Evolutionary conservation across 495 filamentous ascomycete species (phyloP), one percentile per base, ranked within the genome.

Genomic region (Tuber aestivum): DNA sequence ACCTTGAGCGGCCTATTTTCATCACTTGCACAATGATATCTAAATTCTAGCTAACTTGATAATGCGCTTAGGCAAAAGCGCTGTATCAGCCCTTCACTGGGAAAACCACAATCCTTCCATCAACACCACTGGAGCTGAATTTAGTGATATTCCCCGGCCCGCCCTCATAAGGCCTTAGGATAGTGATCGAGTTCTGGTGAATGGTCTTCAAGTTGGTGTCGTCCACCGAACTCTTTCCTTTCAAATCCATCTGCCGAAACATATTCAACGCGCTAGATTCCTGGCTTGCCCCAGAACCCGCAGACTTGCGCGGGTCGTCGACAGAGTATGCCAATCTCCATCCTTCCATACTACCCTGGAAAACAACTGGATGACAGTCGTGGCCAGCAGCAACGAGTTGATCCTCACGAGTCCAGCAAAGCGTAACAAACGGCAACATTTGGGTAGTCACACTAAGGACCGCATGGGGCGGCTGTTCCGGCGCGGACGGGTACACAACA

Each of bases 171-270:
- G 87, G 85, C 61, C 95, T 88, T 23, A 97, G 83, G 8, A 90
- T 97, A 72, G 81, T 71, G 82, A 99, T 95, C 42, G 94, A 97
- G 85, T 99, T 99, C 84, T 99, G 95, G 85, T 99, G 95, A 68
- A 95, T 90, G 10, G 95, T 97, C 85, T 95, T 97, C 76, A 98
- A 87, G 85, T 95, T 92, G 12, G 94, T 97, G 83, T 97, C 94
- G 78, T 93, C 93, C 79, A 90, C 91, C 37, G 87, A 84, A 61
- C 50, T 77, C 85, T 97, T 96, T 50, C 95, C 95, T 87, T 94
- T 97, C 76, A 98, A 86, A 83, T 99, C 95, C 96, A 99, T 97
- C 85, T 97, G 94, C 83, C 89, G 89, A 87, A 99, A 99, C 96
- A 97, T 97, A 83, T 98, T 97, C 83, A 97, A 86, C n/a, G 95